Evolutionary conservation across 108 stramenopile species (phyloP), one percentile per base, ranked within the genome.

Genomic region (Conticribra weissflogii): DNA sequence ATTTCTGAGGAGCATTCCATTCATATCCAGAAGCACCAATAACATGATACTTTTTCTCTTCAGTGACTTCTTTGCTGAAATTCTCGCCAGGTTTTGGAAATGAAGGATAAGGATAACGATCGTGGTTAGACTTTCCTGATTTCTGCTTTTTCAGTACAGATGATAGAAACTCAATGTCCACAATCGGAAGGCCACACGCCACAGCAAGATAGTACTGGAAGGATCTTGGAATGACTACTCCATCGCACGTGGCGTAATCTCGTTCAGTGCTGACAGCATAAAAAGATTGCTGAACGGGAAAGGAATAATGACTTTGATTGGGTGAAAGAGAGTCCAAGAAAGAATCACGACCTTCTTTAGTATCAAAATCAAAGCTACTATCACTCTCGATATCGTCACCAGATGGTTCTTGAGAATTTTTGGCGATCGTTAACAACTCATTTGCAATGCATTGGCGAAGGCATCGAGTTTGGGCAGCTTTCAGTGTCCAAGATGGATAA

Each of bases 161-260:
- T 16, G 75, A 54, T 41, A 84, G 50, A 22, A 73, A 81, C 17
- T 57, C 51, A 47, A 81, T 50, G 36, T 84, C 73, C 19, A 76
- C 51, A 17, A 84, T 78, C 28, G 61, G 66, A 3, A 77, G 36
- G 41, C 83, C 83, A 62, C 60, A 65, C 34, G 83, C 79, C 34
- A 84, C 75, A 17, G 76, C 75, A 28, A 81, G 49, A 22, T 81
- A 72, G 56, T 81, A 84, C 23, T 25, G 29, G 54, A 84, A 81
- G 16, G 79, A 77, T 53, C 76, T 34, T 46, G 76, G 72, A 2
- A 84, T 71, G 17, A 84, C 52, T 32, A 62, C 66, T 3, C 71
- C 83, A 3, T 84, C 83, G 21, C 47, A 62, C 28, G 36, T 63
- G 32, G 76, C 30, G 33, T 74, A 68, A 31, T 84, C 83, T 21